Percentiles rank a stretch among this genome's conserved stretches.
phyloP scores from a whole-genome alignment of 805 yeast species.

The Ogataea haglerorum region DNA sequence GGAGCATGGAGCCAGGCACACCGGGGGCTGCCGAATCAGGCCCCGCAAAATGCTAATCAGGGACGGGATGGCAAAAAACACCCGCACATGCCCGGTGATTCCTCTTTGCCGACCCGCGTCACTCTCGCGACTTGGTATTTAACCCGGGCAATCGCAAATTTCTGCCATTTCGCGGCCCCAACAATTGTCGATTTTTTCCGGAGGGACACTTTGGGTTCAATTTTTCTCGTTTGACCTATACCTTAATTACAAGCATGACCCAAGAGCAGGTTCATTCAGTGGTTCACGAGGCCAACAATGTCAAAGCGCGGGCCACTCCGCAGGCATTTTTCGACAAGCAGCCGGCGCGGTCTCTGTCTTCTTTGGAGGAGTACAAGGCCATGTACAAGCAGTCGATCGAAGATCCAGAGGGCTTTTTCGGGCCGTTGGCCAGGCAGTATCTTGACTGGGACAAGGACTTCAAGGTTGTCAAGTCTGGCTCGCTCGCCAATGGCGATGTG shows the following conservation, averaged over 20 bases:
- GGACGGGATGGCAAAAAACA: background rate
- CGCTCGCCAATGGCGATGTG: constrained; percentile 69
- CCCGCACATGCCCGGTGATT: background rate
- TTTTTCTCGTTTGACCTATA: constrained; percentile 5
- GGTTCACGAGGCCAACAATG: constrained; percentile 61
- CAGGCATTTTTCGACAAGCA: constrained; percentile 52
- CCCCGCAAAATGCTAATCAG: background rate
- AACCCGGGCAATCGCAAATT: constrained; percentile 10
- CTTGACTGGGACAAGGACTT: constrained; percentile 81
- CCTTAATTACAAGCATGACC: constrained; percentile 16
- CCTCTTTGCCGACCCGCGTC: constrained; percentile 6
- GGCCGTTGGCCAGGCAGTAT: constrained; percentile 66
- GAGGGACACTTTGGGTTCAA: constrained; percentile 7
- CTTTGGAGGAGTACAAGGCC: constrained; percentile 63
- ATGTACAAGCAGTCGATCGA: constrained; percentile 72
- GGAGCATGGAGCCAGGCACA: background rate
- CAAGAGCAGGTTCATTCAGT: constrained; percentile 37
- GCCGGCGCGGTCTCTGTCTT: constrained; percentile 56
- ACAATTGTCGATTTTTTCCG: constrained; percentile 10
- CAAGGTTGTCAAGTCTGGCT: constrained; percentile 58
- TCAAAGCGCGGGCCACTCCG: constrained; percentile 50
- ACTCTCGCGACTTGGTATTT: constrained; percentile 2
- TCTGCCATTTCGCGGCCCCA: constrained; percentile 11
- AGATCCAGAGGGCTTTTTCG: constrained; percentile 79
- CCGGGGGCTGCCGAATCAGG: background rate